Base-by-base conservation (phyloP, 164 flowering plant species). In the Annona squamosa region DNA sequence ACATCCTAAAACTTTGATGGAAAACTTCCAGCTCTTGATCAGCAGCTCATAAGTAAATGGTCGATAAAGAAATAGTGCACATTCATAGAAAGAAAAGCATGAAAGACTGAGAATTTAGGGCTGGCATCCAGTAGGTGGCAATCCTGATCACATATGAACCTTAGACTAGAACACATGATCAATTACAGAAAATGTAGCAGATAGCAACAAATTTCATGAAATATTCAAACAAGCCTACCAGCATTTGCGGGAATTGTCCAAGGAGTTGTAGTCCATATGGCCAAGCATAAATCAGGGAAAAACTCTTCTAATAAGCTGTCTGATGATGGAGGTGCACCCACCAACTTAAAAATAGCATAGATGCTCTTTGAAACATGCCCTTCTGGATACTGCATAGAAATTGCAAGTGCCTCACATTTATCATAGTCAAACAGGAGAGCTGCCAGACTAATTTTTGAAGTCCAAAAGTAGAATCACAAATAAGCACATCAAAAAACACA, bases 211-310 rank as follows among this genome's bases (percentile, higher is more conserved):
- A 68, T 12, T 37, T 65, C 47, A 16, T 37, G 26, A 48, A 37
- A 70, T 17, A n/a, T 44, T 46, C 17, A 67, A 65, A 46, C 1
- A 26, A 26, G 65, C 79, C 77, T 81, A 95, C 99, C 98, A 79
- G 97, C 97, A 88, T 95, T 95, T 75, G 98, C 98, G 52, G 98
- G 99, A 80, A 96, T 79, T 57, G 99, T 96, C 99, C 98, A 96
- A 19, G 99, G 99, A 77, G 99, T 95, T 56, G 99, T 95, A 57
- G 99, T 95, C 99, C 99, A 95, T 73, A 93, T 81, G 65, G 98
- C 94, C 86, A 95, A 76, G 84, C 75, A 84, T 75, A 95, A 78
- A 81, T 93, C 80, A n/a, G 97, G 96, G 71, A 89, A 72, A 76
- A 88, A 93, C 37, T 90, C 97, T 46, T 87, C 77, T 57, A 95